Conservation (phyloP, 2,329 filamentous ascomycete genomes). For the Hypoxylon sp. region DNA sequence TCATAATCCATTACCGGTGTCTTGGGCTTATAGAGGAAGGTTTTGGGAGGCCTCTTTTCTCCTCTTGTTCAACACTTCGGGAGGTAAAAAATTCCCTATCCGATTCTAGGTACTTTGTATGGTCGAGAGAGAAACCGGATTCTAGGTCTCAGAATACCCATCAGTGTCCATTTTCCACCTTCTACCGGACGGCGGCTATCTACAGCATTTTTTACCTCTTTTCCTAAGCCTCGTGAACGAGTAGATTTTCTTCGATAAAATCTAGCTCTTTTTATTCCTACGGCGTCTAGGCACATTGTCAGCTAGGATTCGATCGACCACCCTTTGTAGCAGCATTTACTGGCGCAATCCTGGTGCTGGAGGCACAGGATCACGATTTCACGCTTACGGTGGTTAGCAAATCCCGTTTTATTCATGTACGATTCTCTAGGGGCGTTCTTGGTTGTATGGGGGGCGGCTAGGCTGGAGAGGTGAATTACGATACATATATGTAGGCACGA, state of each 20-base stretch:
- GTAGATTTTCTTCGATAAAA: conserved; percentile 16
- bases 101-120: conserved; percentile 33
- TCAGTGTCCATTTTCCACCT: conserved; percentile 30
- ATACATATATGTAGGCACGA: conserved; percentile 45
- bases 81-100: conserved; percentile 9
- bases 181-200: conserved; percentile 44
- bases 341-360: conserved; percentile 42
- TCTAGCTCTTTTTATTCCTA: conserved; percentile 24
- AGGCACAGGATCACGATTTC: conserved; percentile 42
- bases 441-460: conserved; percentile 33
- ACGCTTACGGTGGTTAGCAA: conserved; percentile 37
- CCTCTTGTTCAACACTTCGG: conserved; percentile 16
- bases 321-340: conserved; percentile 46
- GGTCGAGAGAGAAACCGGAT: conserved; percentile 34
- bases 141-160: conserved; percentile 44
- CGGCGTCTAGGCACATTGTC: conserved; percentile 33
- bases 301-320: conserved; percentile 24
- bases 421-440: conserved; percentile 42
- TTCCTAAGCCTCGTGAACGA: conserved; percentile 8
- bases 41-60: conserved; percentile 29
- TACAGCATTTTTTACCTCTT: conserved; percentile 24
- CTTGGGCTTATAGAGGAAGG: conserved; percentile 35
- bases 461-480: conserved; percentile 27
- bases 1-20: conserved; percentile 27
- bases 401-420: conserved; percentile 48